These are phyloP conservation scores for Hyaloscypha bicolor DNA, from an alignment of 495 filamentous ascomycete species.

Conservation along the genomic window DNA sequence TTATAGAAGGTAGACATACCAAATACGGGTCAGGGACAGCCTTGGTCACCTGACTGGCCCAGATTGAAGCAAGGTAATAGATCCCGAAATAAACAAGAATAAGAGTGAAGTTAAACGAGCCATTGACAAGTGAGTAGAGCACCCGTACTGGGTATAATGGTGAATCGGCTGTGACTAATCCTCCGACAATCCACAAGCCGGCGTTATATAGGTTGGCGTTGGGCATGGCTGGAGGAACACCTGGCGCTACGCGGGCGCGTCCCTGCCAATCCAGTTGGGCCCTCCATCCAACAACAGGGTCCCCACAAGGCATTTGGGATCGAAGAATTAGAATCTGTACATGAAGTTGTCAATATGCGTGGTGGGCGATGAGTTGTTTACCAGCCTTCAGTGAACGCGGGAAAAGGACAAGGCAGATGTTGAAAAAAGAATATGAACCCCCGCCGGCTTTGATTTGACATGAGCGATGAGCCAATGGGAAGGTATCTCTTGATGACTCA, in stretches of 20 bases:
- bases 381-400: not conserved
- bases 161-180: not conserved
- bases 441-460: too few relatives aligned
- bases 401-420: not conserved
- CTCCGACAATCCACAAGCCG: not conserved
- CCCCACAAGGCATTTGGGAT: not conserved
- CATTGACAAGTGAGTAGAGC: not conserved
- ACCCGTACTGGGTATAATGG: not conserved
- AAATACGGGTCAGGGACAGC: constrained; percentile 81
- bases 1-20: constrained; percentile 42
- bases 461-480: too few relatives aligned
- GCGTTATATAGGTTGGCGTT: not conserved
- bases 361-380: not conserved
- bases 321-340: not conserved
- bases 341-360: not conserved
- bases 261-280: not conserved
- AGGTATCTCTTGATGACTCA: too few relatives aligned
- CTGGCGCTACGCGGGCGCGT: not conserved
- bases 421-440: not conserved
- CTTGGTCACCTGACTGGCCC: constrained; percentile 44
- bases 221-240: not conserved
- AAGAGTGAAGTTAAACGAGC: not conserved
- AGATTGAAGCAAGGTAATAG: constrained; percentile 25
- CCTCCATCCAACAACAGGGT: not conserved
- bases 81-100: not conserved